Percentiles rank a stretch among this genome's conserved stretches.
Evolutionary conservation across 768 basidiomycete species (phyloP).

Genomic region (Melanogaster broomeanus): DNA sequence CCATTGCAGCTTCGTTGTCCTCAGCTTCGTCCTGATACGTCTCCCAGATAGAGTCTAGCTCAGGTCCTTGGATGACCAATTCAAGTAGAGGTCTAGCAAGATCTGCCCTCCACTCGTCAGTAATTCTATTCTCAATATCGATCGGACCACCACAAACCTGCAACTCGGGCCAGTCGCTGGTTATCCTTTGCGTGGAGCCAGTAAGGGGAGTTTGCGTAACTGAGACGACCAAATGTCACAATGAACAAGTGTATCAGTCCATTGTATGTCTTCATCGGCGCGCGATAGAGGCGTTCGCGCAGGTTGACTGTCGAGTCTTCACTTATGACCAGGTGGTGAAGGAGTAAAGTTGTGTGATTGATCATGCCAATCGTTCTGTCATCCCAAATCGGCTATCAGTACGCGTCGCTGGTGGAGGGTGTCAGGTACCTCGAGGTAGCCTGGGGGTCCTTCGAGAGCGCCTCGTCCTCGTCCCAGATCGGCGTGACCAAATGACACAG

Average conservation of each 20-base stretch:
- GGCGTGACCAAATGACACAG: slow-evolving; percentile 52
- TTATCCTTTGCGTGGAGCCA: slow-evolving; percentile 50
- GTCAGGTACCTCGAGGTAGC: slow-evolving; percentile 25
- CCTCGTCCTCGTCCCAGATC: slow-evolving; percentile 68
- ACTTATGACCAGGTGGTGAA: slow-evolving; percentile 64
- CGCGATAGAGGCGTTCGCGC: slow-evolving; percentile 57
- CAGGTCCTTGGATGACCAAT: slow-evolving; percentile 70
- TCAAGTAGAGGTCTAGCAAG: slow-evolving; percentile 63
- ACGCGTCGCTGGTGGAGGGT: neutral
- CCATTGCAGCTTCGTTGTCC: slow-evolving; percentile 38
- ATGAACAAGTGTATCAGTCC: slow-evolving; percentile 70
- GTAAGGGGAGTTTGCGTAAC: slow-evolving; percentile 65
- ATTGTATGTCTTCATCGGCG: slow-evolving; percentile 55
- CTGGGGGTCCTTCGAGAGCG: slow-evolving; percentile 37
- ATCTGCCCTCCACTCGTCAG: slow-evolving; percentile 38
- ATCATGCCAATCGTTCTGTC: slow-evolving; percentile 52
- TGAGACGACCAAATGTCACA: slow-evolving; percentile 74
- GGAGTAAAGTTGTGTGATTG: slow-evolving; percentile 54
- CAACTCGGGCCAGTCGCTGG: slow-evolving; percentile 44
- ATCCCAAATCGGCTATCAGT: neutral
- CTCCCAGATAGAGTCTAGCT: slow-evolving; percentile 64
- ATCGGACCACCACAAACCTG: slow-evolving; percentile 44
- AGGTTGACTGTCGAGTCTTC: slow-evolving; percentile 51
- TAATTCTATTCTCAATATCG: neutral
- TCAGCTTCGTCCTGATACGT: slow-evolving; percentile 54